These are phyloP conservation scores for Diplodia corticola DNA, from an alignment of 2,329 filamentous ascomycete species.

Conservation along the genomic window DNA sequence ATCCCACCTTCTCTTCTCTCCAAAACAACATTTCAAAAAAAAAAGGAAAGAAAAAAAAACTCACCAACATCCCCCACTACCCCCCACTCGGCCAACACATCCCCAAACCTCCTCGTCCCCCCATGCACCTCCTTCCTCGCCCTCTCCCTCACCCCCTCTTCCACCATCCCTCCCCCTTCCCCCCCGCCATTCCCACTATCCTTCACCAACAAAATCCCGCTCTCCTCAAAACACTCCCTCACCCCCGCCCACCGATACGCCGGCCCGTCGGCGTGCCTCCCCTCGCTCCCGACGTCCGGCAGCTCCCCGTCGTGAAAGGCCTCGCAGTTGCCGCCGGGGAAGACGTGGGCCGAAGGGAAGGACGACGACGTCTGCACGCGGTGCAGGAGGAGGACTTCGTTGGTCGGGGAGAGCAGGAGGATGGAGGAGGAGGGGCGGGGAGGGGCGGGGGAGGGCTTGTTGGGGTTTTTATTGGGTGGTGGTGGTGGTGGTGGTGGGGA, in stretches of 20 bases:
- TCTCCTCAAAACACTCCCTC: slow-evolving; percentile 93
- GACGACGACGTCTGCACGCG: slow-evolving; percentile 79
- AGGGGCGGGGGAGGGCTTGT: not conserved
- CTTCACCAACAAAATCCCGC: slow-evolving; percentile 79
- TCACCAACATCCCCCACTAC: slow-evolving; percentile 66
- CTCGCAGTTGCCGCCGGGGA: slow-evolving; percentile 86
- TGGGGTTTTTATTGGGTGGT: not conserved
- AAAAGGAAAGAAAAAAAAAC: slow-evolving; percentile 26
- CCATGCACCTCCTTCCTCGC: slow-evolving; percentile 70
- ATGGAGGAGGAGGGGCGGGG: slow-evolving; percentile 56
- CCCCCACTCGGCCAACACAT: slow-evolving; percentile 62
- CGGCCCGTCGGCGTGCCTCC: slow-evolving; percentile 67
- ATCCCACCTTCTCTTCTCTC: not conserved
- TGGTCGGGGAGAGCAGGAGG: slow-evolving; percentile 78
- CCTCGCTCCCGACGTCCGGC: slow-evolving; percentile 43
- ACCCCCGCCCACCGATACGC: slow-evolving; percentile 82
- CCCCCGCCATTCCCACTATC: slow-evolving; percentile 35
- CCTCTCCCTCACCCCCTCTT: slow-evolving; percentile 60
- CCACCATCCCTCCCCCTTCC: slow-evolving; percentile 47
- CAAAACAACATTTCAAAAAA: not conserved
- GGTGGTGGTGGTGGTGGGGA: not conserved
- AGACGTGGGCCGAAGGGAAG: slow-evolving; percentile 91
- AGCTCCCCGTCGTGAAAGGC: slow-evolving; percentile 70
- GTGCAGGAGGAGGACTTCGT: slow-evolving; percentile 85
- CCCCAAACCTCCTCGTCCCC: slow-evolving; percentile 63